Conservation (phyloP, 345 rosid species). For the Linum trigynum region DNA sequence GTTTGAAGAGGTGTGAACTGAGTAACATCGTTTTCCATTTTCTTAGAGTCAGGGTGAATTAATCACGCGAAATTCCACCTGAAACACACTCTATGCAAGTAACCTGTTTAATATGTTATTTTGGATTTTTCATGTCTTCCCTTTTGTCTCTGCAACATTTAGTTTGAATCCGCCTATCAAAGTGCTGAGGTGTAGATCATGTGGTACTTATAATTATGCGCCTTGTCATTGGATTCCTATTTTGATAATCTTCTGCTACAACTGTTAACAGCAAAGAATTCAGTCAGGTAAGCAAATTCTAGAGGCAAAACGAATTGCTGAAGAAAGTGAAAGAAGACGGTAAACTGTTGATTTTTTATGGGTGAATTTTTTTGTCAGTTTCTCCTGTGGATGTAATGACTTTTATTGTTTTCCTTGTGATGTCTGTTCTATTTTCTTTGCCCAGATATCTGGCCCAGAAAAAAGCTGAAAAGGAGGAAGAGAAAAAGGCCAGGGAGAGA, state of each 20-base stretch:
- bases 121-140: background rate
- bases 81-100: background rate
- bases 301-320: slow-evolving; percentile 46
- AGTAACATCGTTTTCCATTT: too few species aligned
- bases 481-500: slow-evolving; percentile 53
- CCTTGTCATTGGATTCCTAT: background rate
- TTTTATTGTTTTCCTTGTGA: slow-evolving; percentile 5
- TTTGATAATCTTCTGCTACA: background rate
- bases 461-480: slow-evolving; percentile 63
- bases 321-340: slow-evolving; percentile 74
- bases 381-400: slow-evolving; percentile 1
- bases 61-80: too few species aligned
- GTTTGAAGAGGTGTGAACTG: too few species aligned
- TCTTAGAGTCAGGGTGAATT: too few species aligned
- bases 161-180: background rate
- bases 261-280: slow-evolving; percentile 54
- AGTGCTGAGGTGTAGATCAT: background rate
- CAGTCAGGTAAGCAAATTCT: slow-evolving; percentile 53
- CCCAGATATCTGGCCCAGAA: slow-evolving; percentile 38
- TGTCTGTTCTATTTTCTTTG: background rate
- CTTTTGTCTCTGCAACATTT: background rate
- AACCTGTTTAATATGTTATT: background rate
- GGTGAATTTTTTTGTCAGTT: background rate
- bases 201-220: too few species aligned
- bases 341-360: slow-evolving; percentile 15